Base-by-base conservation (phyloP, 177 flowering plant genomes). In the Telopea speciosissima region DNA sequence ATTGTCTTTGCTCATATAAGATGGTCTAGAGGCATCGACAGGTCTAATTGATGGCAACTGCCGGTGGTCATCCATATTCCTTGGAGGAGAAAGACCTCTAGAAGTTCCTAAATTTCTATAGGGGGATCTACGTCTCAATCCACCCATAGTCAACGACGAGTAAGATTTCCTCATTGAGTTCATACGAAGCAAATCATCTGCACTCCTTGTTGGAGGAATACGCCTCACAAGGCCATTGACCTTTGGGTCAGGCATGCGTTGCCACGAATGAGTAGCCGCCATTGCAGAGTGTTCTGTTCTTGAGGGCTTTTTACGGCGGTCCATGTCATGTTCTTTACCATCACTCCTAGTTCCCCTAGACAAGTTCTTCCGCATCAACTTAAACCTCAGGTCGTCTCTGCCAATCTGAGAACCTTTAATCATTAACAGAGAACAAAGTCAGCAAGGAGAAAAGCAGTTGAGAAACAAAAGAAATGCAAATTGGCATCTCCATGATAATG, bases 321-420 rank as follows among this genome's bases (percentile, higher is more conserved):
- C 92, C 56, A 68, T 69, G 61, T 24, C 69, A 23, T 63, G 49
- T 22, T 71, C 75, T 63, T 65, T 70, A 62, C 74, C 78, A 72
- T 73, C 74, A 65, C 70, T 82, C 58, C 75, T 65, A 68, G 77
- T 67, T 73, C 70, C 69, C 49, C 79, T 76, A 71, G 66, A 71
- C 28, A 73, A 74, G 64, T 74, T 81, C 75, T 89, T 90, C 76
- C 75, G 88, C 85, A 83, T 79, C 71, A 93, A 85, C 82, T 89
- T 93, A 74, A 77, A 77, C 24, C 98, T 85, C 60, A 93, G 89
- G 75, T 90, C 98, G 80, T 79, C 82, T 77, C 77, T 79, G 66
- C 75, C 74, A 68, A 89, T 79, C 66, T 24, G 76, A n/a, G 45
- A 26, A 77, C 73, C 98, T 90, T 76, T 56, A 67, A 45, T 64